A percentile compares a stretch with the other conserved stretches of the same genome.
Conservation (phyloP, 306 rosid genomes). For the Carpinus fangiana region DNA sequence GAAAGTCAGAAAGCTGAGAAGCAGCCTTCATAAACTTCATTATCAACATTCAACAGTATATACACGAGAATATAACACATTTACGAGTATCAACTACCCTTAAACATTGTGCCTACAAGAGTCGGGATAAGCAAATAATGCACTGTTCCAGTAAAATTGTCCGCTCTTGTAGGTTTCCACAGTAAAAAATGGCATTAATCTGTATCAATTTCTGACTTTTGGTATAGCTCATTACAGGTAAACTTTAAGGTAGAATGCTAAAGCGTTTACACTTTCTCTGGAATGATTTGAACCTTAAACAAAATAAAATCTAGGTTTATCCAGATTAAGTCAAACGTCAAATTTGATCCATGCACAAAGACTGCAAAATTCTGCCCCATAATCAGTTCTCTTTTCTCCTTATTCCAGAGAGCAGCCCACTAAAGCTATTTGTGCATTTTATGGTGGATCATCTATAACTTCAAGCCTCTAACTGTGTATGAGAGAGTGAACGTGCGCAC, state of each 20-base stretch:
- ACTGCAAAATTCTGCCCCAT: neutral
- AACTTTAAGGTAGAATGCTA: neutral
- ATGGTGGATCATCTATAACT: neutral
- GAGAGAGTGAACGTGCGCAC: neutral
- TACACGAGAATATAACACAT: conserved; percentile 8
- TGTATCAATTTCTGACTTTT: too few relatives aligned
- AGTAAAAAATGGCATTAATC: neutral
- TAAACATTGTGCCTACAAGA: conserved; percentile 4
- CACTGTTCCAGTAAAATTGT: neutral
- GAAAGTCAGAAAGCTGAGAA: conserved; percentile 10
- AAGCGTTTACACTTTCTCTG: neutral
- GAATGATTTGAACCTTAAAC: neutral
- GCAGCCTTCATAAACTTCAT: neutral
- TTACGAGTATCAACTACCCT: conserved; percentile 10
- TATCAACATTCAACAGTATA: neutral
- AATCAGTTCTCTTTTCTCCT: neutral
- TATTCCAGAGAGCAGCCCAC: neutral
- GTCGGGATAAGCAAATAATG: neutral
- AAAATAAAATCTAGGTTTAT: neutral
- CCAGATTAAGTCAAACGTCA: neutral
- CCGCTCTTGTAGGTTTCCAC: neutral
- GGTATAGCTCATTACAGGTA: too few relatives aligned
- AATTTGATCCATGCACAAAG: neutral
- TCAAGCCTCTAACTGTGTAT: neutral
- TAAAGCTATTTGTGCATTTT: neutral